These are phyloP conservation scores for Delonix regia DNA, from an alignment of 306 rosid genomes.

Conservation along the genomic window DNA sequence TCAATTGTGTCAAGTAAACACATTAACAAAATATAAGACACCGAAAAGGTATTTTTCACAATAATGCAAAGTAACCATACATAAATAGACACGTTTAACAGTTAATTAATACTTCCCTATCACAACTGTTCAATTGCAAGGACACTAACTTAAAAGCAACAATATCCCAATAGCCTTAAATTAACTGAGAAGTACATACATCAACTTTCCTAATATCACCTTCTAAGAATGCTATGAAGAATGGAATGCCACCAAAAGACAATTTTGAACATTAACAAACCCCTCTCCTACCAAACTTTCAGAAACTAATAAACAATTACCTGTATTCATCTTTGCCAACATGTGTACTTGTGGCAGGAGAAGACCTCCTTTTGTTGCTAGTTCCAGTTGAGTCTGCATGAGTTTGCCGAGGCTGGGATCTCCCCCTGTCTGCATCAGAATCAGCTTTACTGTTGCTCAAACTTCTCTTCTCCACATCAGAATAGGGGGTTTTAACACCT, in stretches of 20 bases:
- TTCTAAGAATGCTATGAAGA: neutral
- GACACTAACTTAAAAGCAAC: neutral
- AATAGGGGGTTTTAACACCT: slow-evolving; percentile 60
- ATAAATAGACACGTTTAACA: neutral
- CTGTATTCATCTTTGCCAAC: slow-evolving; percentile 74
- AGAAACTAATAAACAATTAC: slow-evolving; percentile 34
- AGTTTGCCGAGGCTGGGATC: slow-evolving; percentile 74
- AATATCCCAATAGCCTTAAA: slow-evolving; percentile 16
- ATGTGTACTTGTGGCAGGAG: slow-evolving; percentile 69
- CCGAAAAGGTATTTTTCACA: neutral
- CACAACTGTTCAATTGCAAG: slow-evolving; percentile 16
- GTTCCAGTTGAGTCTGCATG: slow-evolving; percentile 57
- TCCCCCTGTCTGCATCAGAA: slow-evolving; percentile 72
- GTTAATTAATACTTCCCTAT: slow-evolving; percentile 5
- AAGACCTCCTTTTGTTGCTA: slow-evolving; percentile 67
- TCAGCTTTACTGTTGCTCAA: slow-evolving; percentile 67
- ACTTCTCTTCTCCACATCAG: slow-evolving; percentile 76
- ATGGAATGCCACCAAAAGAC: slow-evolving; percentile 18
- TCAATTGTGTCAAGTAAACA: neutral
- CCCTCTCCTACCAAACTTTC: slow-evolving; percentile 23
- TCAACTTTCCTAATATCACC: neutral
- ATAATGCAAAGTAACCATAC: slow-evolving; percentile 3
- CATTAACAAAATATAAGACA: neutral
- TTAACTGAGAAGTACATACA: slow-evolving; percentile 5
- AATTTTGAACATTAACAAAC: neutral